Evolutionary conservation across 2,329 filamentous ascomycete genomes (phyloP).

Genomic region (Pezicula rhizophila): DNA sequence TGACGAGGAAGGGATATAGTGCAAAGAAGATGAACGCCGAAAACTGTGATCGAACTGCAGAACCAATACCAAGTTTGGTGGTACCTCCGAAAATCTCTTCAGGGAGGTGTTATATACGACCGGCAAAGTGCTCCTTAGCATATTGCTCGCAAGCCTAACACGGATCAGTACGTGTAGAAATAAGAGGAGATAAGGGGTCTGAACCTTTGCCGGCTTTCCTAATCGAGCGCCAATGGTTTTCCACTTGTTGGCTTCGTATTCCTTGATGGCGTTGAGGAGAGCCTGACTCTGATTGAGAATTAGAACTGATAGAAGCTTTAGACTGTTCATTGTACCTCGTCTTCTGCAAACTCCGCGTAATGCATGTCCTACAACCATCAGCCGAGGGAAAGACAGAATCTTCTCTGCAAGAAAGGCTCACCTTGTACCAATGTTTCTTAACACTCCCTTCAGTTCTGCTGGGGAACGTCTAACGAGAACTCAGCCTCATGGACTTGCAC

Average conservation of each 20-base stretch:
- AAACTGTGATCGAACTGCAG: not conserved
- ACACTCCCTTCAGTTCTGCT: slow-evolving; percentile 92
- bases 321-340: slow-evolving; percentile 60
- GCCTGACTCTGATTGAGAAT: slow-evolving; percentile 38
- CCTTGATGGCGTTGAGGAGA: slow-evolving; percentile 89
- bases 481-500: slow-evolving; percentile 9
- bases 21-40: not conserved
- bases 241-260: slow-evolving; percentile 99
- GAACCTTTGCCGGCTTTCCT: slow-evolving; percentile 91
- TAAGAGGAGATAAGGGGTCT: slow-evolving; percentile 6
- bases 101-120: slow-evolving; percentile 15
- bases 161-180: slow-evolving; percentile 16
- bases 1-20: too few species aligned
- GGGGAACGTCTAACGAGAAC: slow-evolving; percentile 67
- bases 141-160: slow-evolving; percentile 79
- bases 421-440: slow-evolving; percentile 99
- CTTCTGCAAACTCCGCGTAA: slow-evolving; percentile 95
- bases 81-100: too few species aligned
- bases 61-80: not conserved
- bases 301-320: slow-evolving; percentile 12
- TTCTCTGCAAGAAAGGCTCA: slow-evolving; percentile 28
- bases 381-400: not conserved
- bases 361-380: slow-evolving; percentile 76
- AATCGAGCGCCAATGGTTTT: slow-evolving; percentile 95
- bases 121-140: slow-evolving; percentile 81